Conservation (phyloP, 2,329 filamentous ascomycete genomes). For the Xylaria hypoxylon region DNA sequence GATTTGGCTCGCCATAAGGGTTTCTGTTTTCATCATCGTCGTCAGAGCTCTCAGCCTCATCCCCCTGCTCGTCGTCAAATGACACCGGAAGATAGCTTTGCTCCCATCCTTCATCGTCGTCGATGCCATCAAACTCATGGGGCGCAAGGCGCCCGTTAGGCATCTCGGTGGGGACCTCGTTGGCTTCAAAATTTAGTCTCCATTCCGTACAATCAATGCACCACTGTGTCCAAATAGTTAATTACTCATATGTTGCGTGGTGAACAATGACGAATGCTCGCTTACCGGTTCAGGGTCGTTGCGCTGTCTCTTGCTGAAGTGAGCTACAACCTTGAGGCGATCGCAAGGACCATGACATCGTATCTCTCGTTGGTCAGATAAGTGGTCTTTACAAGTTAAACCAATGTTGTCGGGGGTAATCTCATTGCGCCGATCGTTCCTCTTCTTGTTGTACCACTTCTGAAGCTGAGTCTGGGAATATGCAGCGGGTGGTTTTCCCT, state of each 20-base stretch:
- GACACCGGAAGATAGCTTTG: background rate
- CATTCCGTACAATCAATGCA: conserved; percentile 53
- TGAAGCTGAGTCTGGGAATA: conserved; percentile 35
- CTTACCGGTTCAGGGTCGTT: conserved; percentile 48
- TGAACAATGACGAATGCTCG: background rate
- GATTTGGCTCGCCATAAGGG: conserved; percentile 1
- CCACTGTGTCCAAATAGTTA: conserved; percentile 47
- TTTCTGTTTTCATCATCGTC: background rate
- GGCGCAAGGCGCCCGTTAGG: conserved; percentile 38
- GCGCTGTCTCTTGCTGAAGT: conserved; percentile 53
- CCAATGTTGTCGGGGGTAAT: conserved; percentile 28
- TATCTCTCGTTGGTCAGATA: conserved; percentile 25
- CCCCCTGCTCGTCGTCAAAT: conserved; percentile 3
- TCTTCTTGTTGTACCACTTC: conserved; percentile 37
- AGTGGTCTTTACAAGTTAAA: conserved; percentile 35
- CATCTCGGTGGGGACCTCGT: conserved; percentile 42
- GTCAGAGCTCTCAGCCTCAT: conserved; percentile 29
- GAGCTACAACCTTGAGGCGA: conserved; percentile 40
- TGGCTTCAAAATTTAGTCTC: conserved; percentile 44
- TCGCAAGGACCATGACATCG: conserved; percentile 52
- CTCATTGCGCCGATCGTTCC: conserved; percentile 19
- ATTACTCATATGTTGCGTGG: background rate
- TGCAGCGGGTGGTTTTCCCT: conserved; percentile 25
- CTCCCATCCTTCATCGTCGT: background rate
- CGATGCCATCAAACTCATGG: conserved; percentile 12